Evolutionary conservation across 169 alveolate genomes (phyloP).

Genomic region (Plasmodium gonderi): DNA sequence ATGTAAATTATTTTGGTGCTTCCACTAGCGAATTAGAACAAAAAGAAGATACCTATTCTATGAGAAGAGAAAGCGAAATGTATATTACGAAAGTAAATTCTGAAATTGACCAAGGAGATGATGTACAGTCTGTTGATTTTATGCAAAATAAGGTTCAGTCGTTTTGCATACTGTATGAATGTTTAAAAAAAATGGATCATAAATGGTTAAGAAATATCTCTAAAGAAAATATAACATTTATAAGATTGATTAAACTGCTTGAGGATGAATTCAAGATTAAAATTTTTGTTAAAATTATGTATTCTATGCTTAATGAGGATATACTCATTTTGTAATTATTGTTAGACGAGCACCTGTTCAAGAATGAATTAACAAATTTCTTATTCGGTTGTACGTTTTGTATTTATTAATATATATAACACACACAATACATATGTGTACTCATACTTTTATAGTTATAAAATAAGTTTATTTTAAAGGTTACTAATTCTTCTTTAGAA

Average conservation of each 20-base stretch:
- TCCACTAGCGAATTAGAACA: background rate
- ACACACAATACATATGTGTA: background rate
- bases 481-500: background rate
- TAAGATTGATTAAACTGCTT: constrained; percentile 9
- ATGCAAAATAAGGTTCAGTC: constrained; percentile 45
- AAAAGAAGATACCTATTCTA: background rate
- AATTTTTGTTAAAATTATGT: constrained; percentile 35
- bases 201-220: background rate
- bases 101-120: background rate
- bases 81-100: background rate
- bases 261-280: constrained; percentile 58
- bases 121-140: background rate
- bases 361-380: background rate
- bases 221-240: constrained; percentile 12
- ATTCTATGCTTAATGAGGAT: constrained; percentile 63
- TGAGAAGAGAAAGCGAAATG: background rate
- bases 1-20: background rate
- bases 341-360: background rate
- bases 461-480: background rate
- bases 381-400: background rate
- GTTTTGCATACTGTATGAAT: constrained; percentile 2
- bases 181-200: constrained; percentile 9
- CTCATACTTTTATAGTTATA: background rate
- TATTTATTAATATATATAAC: too few species aligned
- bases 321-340: constrained; percentile 38